phyloP scores from a whole-genome alignment of 306 rosid genomes.

The Fragaria nilgerrensis region DNA sequence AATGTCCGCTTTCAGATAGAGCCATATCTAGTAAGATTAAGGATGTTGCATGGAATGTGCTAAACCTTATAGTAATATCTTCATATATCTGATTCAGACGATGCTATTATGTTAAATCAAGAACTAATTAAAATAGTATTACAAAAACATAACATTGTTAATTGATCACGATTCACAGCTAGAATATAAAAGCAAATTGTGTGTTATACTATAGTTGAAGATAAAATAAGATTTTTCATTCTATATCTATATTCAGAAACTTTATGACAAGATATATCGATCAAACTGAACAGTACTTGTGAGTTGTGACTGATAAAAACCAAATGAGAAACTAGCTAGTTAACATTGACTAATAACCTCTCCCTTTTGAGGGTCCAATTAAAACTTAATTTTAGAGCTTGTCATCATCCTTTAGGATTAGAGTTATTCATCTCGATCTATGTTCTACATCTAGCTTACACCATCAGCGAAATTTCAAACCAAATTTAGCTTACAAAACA shows the following conservation, averaged over 20 bases:
- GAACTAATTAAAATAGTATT: background rate
- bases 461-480: too few species aligned
- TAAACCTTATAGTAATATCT: background rate
- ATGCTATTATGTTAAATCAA: background rate
- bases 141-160: background rate
- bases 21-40: background rate
- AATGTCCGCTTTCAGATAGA: slow-evolving; percentile 3
- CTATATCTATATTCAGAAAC: too few species aligned
- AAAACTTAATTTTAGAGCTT: background rate
- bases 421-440: background rate
- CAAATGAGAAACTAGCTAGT: too few species aligned
- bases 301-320: too few species aligned
- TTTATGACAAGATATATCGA: too few species aligned
- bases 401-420: background rate
- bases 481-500: too few species aligned
- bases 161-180: background rate
- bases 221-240: too few species aligned
- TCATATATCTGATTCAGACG: background rate
- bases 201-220: background rate
- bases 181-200: background rate
- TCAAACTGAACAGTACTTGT: too few species aligned
- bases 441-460: background rate
- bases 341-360: too few species aligned
- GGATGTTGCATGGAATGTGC: background rate
- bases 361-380: background rate